Conservation (phyloP, 768 basidiomycete species). For the Heimioporus sp. region DNA sequence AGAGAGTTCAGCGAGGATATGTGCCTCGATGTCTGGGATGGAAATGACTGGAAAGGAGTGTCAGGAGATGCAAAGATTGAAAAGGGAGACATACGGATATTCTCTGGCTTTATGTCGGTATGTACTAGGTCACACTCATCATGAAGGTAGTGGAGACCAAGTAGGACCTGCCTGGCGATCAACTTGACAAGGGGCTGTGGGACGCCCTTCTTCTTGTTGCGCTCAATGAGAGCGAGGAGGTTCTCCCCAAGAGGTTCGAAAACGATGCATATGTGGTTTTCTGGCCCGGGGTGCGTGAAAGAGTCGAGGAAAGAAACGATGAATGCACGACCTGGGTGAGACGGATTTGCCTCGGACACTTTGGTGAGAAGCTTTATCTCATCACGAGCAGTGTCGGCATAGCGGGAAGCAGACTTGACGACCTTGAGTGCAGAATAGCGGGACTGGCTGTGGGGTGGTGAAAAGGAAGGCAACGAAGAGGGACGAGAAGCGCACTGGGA, state of each 20-base stretch:
- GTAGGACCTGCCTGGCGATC: conserved; percentile 82
- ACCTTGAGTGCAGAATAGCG: conserved; percentile 91
- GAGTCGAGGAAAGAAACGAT: conserved; percentile 91
- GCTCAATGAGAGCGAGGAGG: conserved; percentile 68
- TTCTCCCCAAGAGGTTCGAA: conserved; percentile 86
- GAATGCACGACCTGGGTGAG: conserved; percentile 75
- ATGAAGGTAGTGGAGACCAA: conserved; percentile 89
- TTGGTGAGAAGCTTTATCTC: conserved; percentile 90
- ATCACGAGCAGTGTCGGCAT: conserved; percentile 94
- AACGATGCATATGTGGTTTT: conserved; percentile 87
- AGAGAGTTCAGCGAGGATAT: conserved; percentile 68
- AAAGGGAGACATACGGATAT: conserved; percentile 70
- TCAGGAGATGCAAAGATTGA: conserved; percentile 13
- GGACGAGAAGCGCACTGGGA: conserved; percentile 49
- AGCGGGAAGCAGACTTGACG: conserved; percentile 91
- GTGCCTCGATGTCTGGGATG: conserved; percentile 76
- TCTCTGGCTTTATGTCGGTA: conserved; percentile 94
- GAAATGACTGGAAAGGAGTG: conserved; percentile 57
- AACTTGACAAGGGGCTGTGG: conserved; percentile 79
- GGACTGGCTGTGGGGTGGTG: conserved; percentile 45
- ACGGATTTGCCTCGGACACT: conserved; percentile 66
- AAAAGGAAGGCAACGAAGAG: conserved; percentile 10
- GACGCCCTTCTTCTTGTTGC: conserved; percentile 82
- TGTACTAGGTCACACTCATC: conserved; percentile 92
- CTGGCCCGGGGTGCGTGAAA: conserved; percentile 73